A percentile compares a stretch with the other conserved stretches of the same genome.
phyloP scores from a whole-genome alignment of 2,329 filamentous ascomycete species.

The Mollisiaceae sp. region DNA sequence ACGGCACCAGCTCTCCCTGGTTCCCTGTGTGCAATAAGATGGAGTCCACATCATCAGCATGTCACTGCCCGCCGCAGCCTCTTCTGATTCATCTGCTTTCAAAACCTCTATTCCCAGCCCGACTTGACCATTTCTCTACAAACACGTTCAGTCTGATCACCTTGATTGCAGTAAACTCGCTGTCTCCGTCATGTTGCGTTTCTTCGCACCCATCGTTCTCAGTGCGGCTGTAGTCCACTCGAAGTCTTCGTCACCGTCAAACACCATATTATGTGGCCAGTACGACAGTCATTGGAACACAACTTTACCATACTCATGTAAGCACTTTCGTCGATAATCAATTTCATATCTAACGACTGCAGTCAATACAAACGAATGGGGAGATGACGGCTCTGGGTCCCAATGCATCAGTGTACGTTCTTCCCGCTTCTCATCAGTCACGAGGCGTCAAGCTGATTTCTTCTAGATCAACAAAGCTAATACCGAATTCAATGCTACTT shows the following conservation, averaged over 20 bases:
- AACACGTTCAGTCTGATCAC: not conserved
- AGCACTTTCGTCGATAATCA: not conserved
- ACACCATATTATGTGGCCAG: conserved; percentile 6
- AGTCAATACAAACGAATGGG: conserved; percentile 24
- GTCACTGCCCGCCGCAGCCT: not conserved
- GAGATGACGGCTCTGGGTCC: conserved; percentile 20
- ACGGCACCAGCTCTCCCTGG: not conserved
- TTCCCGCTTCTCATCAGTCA: not conserved
- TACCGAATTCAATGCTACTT: conserved; percentile 20
- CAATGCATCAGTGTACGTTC: conserved; percentile 19
- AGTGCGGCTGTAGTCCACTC: not conserved
- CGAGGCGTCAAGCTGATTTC: not conserved
- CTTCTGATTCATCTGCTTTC: not conserved
- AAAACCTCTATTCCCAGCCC: not conserved
- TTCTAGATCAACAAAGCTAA: conserved; percentile 15
- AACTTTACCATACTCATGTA: conserved; percentile 7
- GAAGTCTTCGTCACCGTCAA: not conserved
- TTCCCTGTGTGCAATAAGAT: not conserved
- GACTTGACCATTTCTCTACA: not conserved
- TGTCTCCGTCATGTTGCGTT: not conserved
- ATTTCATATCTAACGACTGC: not conserved
- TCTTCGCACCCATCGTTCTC: conserved; percentile 1
- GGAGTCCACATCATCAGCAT: not conserved
- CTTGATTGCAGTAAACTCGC: not conserved
- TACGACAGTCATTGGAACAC: conserved; percentile 2